Evolutionary conservation across 2,329 filamentous ascomycete species (phyloP).

Genomic region (Venturia effusa): DNA sequence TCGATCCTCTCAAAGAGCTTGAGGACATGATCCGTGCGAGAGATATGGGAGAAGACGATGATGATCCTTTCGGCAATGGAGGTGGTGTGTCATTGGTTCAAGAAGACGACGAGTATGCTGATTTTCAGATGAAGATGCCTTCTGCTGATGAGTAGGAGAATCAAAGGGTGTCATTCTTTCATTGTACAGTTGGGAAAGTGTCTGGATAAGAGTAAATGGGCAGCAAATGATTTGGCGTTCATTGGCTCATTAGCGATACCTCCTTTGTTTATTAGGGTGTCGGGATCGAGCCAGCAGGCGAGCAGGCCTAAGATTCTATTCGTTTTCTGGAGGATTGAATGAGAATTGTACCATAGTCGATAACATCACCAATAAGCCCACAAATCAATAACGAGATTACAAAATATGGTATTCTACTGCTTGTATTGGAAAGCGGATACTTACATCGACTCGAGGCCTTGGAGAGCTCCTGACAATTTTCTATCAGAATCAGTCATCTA

Average conservation of each 20-base stretch:
- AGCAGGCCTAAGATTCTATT: not conserved
- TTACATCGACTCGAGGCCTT: not conserved
- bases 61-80: constrained; percentile 1
- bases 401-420: not conserved
- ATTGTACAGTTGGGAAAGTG: not conserved
- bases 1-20: constrained; percentile 6
- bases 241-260: constrained; percentile 1
- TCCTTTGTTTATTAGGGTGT: not conserved
- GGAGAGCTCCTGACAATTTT: not conserved
- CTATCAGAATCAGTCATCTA: too few species aligned
- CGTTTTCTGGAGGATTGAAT: not conserved
- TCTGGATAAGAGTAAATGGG: not conserved
- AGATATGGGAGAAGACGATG: constrained; percentile 2
- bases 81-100: constrained; percentile 7
- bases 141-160: not conserved
- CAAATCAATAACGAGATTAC: not conserved
- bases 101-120: constrained; percentile 8
- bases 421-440: not conserved
- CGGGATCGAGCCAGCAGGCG: not conserved
- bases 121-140: constrained; percentile 11
- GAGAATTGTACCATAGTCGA: not conserved
- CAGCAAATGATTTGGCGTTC: not conserved
- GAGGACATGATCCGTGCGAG: constrained; percentile 5
- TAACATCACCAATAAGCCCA: not conserved
- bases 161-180: not conserved